phyloP scores from a whole-genome alignment of 148 eudicot genomes.

The Arctostaphylos glauca region DNA sequence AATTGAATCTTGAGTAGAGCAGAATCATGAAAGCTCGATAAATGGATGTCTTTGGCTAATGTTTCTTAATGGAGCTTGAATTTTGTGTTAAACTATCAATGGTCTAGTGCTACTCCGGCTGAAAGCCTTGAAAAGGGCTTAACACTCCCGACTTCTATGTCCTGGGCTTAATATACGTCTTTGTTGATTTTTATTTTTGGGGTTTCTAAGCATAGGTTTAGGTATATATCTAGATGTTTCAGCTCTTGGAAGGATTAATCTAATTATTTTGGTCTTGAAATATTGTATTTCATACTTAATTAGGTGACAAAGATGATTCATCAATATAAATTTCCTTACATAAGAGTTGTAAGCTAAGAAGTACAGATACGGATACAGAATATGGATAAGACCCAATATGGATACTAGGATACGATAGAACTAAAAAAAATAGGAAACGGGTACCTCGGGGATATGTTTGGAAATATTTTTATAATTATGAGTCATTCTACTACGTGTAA shows the following conservation, averaged over 20 bases:
- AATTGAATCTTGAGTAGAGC: neutral
- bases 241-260: neutral
- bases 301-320: neutral
- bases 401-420: no score
- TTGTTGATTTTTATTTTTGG: neutral
- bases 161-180: neutral
- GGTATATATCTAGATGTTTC: neutral
- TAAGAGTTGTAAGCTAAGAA: neutral
- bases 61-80: neutral
- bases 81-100: neutral
- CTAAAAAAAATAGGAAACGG: no score
- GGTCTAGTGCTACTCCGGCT: neutral
- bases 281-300: neutral
- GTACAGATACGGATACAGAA: no score
- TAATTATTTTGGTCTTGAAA: neutral
- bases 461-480: no score
- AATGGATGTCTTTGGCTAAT: neutral
- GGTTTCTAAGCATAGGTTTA: neutral
- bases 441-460: no score
- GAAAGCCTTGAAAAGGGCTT: neutral
- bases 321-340: neutral
- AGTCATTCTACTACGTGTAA: no score
- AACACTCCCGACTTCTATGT: neutral
- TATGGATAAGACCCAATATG: no score
- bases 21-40: neutral